Percentiles rank a stretch among this genome's conserved stretches.
These are phyloP conservation scores for Xenosphaeropsis pyriputrescens DNA, from an alignment of 2,329 filamentous ascomycete genomes.

Conservation along the genomic window DNA sequence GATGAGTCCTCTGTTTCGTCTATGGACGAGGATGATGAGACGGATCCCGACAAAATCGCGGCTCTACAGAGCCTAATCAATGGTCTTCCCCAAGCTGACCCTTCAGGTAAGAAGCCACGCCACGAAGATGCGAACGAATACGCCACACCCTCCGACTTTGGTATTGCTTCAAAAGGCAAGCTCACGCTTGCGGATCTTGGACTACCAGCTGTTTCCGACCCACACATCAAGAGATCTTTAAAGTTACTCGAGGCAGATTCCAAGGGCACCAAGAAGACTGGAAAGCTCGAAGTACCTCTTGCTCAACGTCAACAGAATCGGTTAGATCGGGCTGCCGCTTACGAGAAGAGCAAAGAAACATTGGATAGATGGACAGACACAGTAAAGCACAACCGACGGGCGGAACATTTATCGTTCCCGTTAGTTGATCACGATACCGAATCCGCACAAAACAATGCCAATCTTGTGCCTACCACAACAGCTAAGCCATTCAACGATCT, in stretches of 20 bases:
- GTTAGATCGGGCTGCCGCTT: conserved; percentile 68
- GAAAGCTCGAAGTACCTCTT: conserved; percentile 70
- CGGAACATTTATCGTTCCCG: conserved; percentile 82
- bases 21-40: conserved; percentile 27
- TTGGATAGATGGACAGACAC: conserved; percentile 87
- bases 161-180: conserved; percentile 44
- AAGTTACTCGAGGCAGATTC: conserved; percentile 58
- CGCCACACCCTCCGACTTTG: conserved; percentile 43
- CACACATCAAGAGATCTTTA: conserved; percentile 62
- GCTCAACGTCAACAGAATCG: conserved; percentile 77
- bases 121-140: conserved; percentile 39
- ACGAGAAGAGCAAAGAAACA: conserved; percentile 82
- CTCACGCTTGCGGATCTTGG: conserved; percentile 63
- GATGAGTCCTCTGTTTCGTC: conserved; percentile 33
- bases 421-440: conserved; percentile 54
- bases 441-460: conserved; percentile 43
- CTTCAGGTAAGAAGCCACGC: conserved; percentile 18
- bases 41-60: conserved; percentile 36
- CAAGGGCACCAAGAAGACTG: conserved; percentile 32
- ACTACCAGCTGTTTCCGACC: conserved; percentile 56
- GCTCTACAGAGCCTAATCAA: conserved; percentile 56
- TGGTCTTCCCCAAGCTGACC: conserved; percentile 33
- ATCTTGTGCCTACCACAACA: conserved; percentile 48
- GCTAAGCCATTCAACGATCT: conserved; percentile 63
- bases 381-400: conserved; percentile 82